Percentiles rank a stretch among this genome's conserved stretches.
Evolutionary conservation across 805 yeast species (phyloP).

Genomic region (Maudiozyma serrabonitensis): DNA sequence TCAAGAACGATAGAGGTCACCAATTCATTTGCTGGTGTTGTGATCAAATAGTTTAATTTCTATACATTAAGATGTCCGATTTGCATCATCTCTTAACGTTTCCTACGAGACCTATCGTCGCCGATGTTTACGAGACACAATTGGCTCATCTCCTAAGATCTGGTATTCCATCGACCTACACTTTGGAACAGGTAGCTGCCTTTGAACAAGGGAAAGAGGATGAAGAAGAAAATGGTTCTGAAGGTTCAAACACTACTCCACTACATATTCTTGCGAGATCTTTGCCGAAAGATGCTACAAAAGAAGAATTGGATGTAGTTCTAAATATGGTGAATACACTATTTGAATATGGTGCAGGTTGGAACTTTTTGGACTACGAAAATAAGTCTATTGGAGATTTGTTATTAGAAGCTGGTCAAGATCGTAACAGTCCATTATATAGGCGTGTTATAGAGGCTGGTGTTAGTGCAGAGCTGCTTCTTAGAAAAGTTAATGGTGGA

Average conservation of each 20-base stretch:
- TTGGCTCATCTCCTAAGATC: constrained; percentile 40
- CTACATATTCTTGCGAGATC: constrained; percentile 58
- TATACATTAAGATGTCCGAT: constrained; percentile 44
- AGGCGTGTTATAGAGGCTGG: constrained; percentile 66
- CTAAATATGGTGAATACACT: constrained; percentile 49
- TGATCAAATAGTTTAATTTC: no score
- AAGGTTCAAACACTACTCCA: constrained; percentile 60
- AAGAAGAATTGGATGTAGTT: constrained; percentile 38
- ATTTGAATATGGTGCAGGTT: constrained; percentile 83
- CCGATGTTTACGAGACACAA: constrained; percentile 33
- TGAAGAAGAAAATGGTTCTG: constrained; percentile 27
- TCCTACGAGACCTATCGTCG: constrained; percentile 43
- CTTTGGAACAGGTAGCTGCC: constrained; percentile 64
- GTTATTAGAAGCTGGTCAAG: constrained; percentile 42
- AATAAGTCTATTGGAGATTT: constrained; percentile 82
- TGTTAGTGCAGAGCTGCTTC: constrained; percentile 73
- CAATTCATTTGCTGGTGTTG: no score
- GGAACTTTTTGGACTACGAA: constrained; percentile 69
- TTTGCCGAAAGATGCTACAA: constrained; percentile 29
- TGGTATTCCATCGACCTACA: constrained; percentile 78
- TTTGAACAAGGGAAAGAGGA: constrained; percentile 34
- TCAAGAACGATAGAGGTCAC: no score
- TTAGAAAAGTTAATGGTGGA: constrained; percentile 60
- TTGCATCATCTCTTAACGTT: constrained; percentile 53
- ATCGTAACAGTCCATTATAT: constrained; percentile 35